These are phyloP conservation scores for Kwoniella heveanensis DNA, from an alignment of 768 basidiomycete genomes.

Conservation along the genomic window DNA sequence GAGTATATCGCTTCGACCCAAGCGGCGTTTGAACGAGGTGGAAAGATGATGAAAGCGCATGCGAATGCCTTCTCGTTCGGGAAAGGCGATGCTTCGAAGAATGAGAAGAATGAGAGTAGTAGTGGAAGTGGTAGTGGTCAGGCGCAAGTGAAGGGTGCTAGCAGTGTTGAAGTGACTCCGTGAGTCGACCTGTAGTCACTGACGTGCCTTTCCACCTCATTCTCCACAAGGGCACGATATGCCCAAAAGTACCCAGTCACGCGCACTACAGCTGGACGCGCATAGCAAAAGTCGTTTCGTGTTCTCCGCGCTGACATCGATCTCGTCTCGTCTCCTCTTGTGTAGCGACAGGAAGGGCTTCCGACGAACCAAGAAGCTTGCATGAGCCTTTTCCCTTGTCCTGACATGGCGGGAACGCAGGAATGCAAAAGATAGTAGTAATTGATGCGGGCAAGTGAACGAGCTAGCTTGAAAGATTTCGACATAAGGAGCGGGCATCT, in stretches of 20 bases:
- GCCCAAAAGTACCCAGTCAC: too few species aligned
- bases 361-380: slow-evolving; percentile 45
- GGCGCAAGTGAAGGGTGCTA: slow-evolving; percentile 4
- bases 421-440: too few species aligned
- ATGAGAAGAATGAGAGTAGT: background rate
- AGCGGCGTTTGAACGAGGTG: slow-evolving; percentile 40
- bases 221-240: too few species aligned
- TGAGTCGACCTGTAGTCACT: background rate
- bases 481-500: too few species aligned
- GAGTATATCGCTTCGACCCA: slow-evolving; percentile 45
- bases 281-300: too few species aligned
- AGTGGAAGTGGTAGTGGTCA: background rate
- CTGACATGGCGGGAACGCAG: too few species aligned
- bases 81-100: background rate
- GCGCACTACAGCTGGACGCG: too few species aligned
- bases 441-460: too few species aligned
- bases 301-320: slow-evolving; percentile 18
- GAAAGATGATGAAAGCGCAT: slow-evolving; percentile 41
- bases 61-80: slow-evolving; percentile 40
- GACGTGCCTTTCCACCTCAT: too few species aligned
- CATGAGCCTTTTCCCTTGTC: too few species aligned
- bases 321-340: background rate
- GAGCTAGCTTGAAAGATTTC: too few species aligned
- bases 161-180: slow-evolving; percentile 11
- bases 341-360: slow-evolving; percentile 43